These are phyloP conservation scores for Odontarrhena argentea DNA, from an alignment of 345 rosid genomes.

Conservation along the genomic window DNA sequence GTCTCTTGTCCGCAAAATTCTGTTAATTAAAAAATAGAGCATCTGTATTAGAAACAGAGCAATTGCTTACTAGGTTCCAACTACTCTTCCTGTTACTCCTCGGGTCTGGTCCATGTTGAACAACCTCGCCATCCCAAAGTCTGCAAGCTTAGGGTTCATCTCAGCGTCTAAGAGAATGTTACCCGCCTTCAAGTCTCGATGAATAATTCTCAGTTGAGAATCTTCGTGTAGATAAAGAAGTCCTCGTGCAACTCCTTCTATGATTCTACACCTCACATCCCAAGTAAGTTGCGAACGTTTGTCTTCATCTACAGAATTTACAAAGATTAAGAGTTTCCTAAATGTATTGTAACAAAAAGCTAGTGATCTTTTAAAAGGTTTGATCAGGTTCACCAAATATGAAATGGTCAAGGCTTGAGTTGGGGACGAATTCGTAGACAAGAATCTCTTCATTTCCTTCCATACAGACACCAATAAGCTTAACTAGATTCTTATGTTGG, in stretches of 20 bases:
- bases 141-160: slow-evolving; percentile 40
- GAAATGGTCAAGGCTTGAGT: slow-evolving; percentile 44
- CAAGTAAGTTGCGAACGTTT: slow-evolving; percentile 29
- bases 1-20: not conserved
- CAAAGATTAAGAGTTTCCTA: not conserved
- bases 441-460: slow-evolving; percentile 43
- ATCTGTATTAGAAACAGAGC: not conserved
- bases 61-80: slow-evolving; percentile 44
- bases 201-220: slow-evolving; percentile 39
- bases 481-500: slow-evolving; percentile 51
- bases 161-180: slow-evolving; percentile 39
- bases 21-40: no score
- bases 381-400: slow-evolving; percentile 38
- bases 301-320: slow-evolving; percentile 25
- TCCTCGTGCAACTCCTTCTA: slow-evolving; percentile 41
- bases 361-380: not conserved
- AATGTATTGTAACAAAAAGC: not conserved
- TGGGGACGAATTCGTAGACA: slow-evolving; percentile 48
- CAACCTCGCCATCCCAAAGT: slow-evolving; percentile 46
- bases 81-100: slow-evolving; percentile 36
- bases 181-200: slow-evolving; percentile 40
- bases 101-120: slow-evolving; percentile 35
- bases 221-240: slow-evolving; percentile 43
- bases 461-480: slow-evolving; percentile 47
- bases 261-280: slow-evolving; percentile 33